phyloP scores from a whole-genome alignment of 176 grass and related monocot genomes.

The Oryza glaberrima region DNA sequence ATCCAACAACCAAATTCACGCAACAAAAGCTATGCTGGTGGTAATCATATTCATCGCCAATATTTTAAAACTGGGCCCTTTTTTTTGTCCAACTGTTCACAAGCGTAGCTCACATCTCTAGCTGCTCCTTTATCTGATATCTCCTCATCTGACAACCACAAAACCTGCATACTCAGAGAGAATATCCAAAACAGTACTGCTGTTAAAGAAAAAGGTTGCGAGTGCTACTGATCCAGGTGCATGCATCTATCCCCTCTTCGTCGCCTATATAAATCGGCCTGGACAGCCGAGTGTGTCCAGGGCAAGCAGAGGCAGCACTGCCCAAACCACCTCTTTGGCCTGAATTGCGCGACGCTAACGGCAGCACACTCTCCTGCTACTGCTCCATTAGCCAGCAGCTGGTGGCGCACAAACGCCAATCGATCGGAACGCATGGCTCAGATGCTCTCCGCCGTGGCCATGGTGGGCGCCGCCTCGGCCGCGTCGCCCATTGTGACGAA shows the following conservation, averaged over 20 bases:
- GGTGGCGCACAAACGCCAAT: conserved; percentile 19
- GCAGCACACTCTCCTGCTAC: conserved; percentile 6
- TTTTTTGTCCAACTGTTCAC: neutral
- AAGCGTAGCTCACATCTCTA: conserved; percentile 26
- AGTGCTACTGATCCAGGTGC: conserved; percentile 37
- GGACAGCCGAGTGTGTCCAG: conserved; percentile 15
- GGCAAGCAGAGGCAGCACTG: conserved; percentile 34
- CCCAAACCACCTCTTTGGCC: conserved; percentile 45
- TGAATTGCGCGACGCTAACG: neutral
- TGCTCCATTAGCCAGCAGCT: conserved; percentile 29
- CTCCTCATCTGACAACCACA: conserved; percentile 46
- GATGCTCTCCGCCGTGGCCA: conserved; percentile 50
- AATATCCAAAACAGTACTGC: conserved; percentile 45
- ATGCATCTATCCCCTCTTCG: conserved; percentile 30
- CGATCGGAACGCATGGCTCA: conserved; percentile 52
- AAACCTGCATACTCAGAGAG: conserved; percentile 27
- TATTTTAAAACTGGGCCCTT: conserved; percentile 5
- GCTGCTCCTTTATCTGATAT: conserved; percentile 27
- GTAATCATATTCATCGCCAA: neutral
- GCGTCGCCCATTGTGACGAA: conserved; percentile 51
- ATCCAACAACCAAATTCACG: neutral
- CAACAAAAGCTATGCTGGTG: neutral
- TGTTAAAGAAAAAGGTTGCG: neutral
- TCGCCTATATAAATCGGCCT: conserved; percentile 60
- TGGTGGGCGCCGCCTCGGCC: conserved; percentile 42